Conservation (phyloP, 441 rosid genomes). For the Bocquillonia castaneifolia region DNA sequence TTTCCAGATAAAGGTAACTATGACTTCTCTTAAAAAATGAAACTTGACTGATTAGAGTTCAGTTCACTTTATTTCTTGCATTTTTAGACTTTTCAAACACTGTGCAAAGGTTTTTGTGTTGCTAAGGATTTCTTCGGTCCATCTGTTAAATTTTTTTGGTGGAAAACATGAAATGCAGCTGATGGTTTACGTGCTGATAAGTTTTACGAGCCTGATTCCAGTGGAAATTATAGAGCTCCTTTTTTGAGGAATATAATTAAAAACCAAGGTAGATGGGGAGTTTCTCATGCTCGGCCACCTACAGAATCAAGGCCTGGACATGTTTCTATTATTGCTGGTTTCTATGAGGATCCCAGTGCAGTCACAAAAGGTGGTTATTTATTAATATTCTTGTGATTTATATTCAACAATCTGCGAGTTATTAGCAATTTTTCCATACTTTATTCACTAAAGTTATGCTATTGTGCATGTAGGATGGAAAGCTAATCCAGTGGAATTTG, state of each 20-base stretch:
- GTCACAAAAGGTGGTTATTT: constrained; percentile 70
- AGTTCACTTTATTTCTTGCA: neutral
- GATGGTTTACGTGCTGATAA: constrained; percentile 98
- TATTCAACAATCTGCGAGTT: neutral
- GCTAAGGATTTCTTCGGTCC: neutral
- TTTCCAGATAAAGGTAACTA: too few relatives aligned
- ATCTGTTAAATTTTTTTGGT: constrained; percentile 13
- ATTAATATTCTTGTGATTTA: neutral
- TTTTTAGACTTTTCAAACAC: too few relatives aligned
- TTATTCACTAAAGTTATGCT: constrained; percentile 6
- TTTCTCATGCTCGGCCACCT: constrained; percentile 99
- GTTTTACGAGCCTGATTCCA: constrained; percentile 80
- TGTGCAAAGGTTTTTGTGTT: neutral
- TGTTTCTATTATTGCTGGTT: constrained; percentile 91
- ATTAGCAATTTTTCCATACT: constrained; percentile 1
- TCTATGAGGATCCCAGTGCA: constrained; percentile 98
- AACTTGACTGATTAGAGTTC: neutral
- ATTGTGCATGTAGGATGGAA: constrained; percentile 76
- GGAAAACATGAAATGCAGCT: constrained; percentile 43
- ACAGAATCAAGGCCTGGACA: constrained; percentile 98
- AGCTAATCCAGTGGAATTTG: constrained; percentile 97
- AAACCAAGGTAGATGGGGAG: constrained; percentile 89
- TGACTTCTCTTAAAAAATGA: too few relatives aligned
- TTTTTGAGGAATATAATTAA: constrained; percentile 77
- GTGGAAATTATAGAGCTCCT: constrained; percentile 76